Conservation (phyloP, 345 rosid species). For the Camelina hispida region DNA sequence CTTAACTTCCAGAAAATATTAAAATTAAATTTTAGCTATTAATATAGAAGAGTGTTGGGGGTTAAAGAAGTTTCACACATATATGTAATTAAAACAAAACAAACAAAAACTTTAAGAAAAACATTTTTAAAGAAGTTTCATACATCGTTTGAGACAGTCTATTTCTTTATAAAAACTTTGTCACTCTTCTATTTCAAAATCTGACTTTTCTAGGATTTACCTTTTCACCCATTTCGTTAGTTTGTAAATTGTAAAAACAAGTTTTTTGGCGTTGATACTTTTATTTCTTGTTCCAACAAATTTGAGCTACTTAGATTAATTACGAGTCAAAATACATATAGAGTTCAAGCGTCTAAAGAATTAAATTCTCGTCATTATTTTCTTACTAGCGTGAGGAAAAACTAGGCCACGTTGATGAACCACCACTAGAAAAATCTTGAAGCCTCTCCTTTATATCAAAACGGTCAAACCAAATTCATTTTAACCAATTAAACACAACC, state of each 20-base stretch:
- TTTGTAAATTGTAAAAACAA: background rate
- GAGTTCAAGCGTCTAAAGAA: constrained; percentile 10
- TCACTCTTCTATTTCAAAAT: no score
- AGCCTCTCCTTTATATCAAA: constrained; percentile 8
- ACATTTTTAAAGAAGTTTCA: no score
- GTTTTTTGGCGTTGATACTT: background rate
- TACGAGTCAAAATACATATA: background rate
- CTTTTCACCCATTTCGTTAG: background rate
- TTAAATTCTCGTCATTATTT: constrained; percentile 18
- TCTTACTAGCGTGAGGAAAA: constrained; percentile 41
- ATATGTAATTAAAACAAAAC: no score
- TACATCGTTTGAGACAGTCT: background rate
- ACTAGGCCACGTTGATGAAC: constrained; percentile 42
- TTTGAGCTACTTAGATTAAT: constrained; percentile 29
- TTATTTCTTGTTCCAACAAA: constrained; percentile 24
- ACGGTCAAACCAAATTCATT: constrained; percentile 41
- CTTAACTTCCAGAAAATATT: no score
- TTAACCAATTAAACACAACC: constrained; percentile 23
- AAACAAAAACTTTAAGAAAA: no score
- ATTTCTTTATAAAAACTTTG: background rate
- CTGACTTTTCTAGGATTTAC: no score
- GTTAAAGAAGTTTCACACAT: no score
- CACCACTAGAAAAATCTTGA: constrained; percentile 41
- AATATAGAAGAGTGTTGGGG: background rate
- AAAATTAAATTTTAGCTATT: no score